Evolutionary conservation across 768 basidiomycete species (phyloP).

Genomic region (Cubamyces sp.): DNA sequence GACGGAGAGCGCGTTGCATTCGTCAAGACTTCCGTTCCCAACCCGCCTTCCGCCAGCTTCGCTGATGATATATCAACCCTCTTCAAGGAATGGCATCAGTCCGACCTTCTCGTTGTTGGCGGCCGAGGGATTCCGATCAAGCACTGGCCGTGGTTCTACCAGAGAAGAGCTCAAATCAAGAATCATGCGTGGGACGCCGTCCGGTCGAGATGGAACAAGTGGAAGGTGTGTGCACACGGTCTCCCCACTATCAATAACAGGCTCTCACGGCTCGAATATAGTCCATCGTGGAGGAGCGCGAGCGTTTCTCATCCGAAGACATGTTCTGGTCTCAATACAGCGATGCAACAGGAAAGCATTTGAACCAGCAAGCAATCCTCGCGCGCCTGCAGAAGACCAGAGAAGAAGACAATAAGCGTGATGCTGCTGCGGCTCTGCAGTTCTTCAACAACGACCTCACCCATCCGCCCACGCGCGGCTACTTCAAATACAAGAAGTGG

Average conservation of each 20-base stretch:
- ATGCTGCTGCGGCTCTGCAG: slow-evolving; percentile 15
- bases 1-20: slow-evolving; percentile 2
- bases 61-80: slow-evolving; percentile 20
- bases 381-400: neutral
- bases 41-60: slow-evolving; percentile 19
- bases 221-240: slow-evolving; percentile 12
- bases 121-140: slow-evolving; percentile 25
- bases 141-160: slow-evolving; percentile 28
- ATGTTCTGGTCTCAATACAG: slow-evolving; percentile 26
- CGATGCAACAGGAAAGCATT: slow-evolving; percentile 8
- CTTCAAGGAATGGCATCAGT: slow-evolving; percentile 26
- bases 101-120: slow-evolving; percentile 16
- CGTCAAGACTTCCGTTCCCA: slow-evolving; percentile 4
- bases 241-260: too few relatives aligned
- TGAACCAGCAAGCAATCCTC: slow-evolving; percentile 20
- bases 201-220: slow-evolving; percentile 20
- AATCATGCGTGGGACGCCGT: slow-evolving; percentile 21
- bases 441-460: slow-evolving; percentile 22
- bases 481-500: slow-evolving; percentile 20
- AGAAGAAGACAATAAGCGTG: neutral
- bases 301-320: slow-evolving; percentile 3
- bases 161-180: slow-evolving; percentile 13
- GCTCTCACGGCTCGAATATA: too few relatives aligned
- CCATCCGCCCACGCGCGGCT: slow-evolving; percentile 4
- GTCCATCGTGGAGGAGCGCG: slow-evolving; percentile 24